Conservation (phyloP, 2,329 filamentous ascomycete species). For the Fusarium sp. region DNA sequence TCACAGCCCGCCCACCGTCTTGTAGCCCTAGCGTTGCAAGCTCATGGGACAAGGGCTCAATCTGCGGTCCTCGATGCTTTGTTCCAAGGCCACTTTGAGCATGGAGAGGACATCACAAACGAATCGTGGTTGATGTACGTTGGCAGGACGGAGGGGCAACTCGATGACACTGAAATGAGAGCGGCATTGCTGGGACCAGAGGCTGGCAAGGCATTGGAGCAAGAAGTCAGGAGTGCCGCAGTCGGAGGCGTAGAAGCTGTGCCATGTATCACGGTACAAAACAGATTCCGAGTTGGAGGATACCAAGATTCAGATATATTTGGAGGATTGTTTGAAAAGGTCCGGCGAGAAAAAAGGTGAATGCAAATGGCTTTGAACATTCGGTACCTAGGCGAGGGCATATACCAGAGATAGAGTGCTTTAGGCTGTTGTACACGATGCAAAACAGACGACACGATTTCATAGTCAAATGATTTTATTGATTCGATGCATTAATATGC, state of each 20-base stretch:
- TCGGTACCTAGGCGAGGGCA: not conserved
- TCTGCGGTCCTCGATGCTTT: constrained; percentile 55
- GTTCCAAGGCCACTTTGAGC: constrained; percentile 56
- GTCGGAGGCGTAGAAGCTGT: constrained; percentile 68
- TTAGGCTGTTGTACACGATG: not conserved
- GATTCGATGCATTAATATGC: constrained; percentile 20
- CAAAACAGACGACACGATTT: not conserved
- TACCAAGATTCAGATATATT: constrained; percentile 76
- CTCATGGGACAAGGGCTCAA: constrained; percentile 50
- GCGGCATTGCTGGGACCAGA: constrained; percentile 47
- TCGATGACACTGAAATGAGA: constrained; percentile 45
- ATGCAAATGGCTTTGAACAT: not conserved
- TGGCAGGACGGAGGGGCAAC: constrained; percentile 48
- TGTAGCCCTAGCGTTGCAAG: constrained; percentile 54
- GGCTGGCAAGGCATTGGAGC: constrained; percentile 46
- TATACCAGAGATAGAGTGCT: not conserved
- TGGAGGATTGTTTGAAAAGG: constrained; percentile 71
- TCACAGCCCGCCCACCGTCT: constrained; percentile 60
- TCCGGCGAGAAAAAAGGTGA: constrained; percentile 48
- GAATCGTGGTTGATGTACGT: constrained; percentile 52
- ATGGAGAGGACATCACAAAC: constrained; percentile 56
- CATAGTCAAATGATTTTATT: constrained; percentile 15
- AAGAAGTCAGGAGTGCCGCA: constrained; percentile 46
- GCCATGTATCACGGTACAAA: constrained; percentile 78
- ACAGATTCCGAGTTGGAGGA: constrained; percentile 74